phyloP scores from a whole-genome alignment of 1,139 yeast species.

The Blastobotrys indianensis region DNA sequence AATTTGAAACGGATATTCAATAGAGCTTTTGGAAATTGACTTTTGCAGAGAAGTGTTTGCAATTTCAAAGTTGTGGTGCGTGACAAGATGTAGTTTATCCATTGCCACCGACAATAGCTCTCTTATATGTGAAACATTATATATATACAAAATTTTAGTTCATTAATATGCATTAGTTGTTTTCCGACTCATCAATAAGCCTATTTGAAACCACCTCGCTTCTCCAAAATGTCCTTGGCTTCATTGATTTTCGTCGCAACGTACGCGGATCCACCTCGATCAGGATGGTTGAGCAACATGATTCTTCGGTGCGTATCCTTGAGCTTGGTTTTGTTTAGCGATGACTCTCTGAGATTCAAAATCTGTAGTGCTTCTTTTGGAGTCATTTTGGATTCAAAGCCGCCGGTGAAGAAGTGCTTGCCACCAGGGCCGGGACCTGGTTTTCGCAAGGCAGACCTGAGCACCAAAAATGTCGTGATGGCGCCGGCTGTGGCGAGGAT shows the following conservation, averaged over 20 bases:
- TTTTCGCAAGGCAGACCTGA: constrained; percentile 64
- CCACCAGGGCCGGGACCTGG: constrained; percentile 70
- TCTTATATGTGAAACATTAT: not conserved
- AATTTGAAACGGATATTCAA: no score
- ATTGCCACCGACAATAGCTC: no score
- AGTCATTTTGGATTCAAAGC: constrained; percentile 84
- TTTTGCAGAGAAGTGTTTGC: no score
- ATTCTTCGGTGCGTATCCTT: constrained; percentile 90
- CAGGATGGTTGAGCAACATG: constrained; percentile 95
- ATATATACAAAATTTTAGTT: not conserved
- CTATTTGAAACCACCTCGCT: constrained; percentile 39
- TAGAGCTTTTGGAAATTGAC: no score
- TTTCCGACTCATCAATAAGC: no score
- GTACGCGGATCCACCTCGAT: constrained; percentile 94
- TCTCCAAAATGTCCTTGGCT: constrained; percentile 89
- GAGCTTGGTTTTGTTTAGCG: constrained; percentile 66
- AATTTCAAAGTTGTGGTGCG: no score
- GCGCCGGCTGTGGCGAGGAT: constrained; percentile 66
- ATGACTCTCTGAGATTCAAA: constrained; percentile 74
- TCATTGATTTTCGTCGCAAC: constrained; percentile 95
- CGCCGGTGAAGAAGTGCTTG: constrained; percentile 72
- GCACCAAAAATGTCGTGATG: constrained; percentile 47
- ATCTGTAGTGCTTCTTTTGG: constrained; percentile 89
- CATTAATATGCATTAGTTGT: not conserved
- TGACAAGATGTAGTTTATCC: no score